Evolutionary conservation across 2,329 filamentous ascomycete species (phyloP), one percentile per base, ranked within the genome.

Genomic region (Ilyonectria destructans): DNA sequence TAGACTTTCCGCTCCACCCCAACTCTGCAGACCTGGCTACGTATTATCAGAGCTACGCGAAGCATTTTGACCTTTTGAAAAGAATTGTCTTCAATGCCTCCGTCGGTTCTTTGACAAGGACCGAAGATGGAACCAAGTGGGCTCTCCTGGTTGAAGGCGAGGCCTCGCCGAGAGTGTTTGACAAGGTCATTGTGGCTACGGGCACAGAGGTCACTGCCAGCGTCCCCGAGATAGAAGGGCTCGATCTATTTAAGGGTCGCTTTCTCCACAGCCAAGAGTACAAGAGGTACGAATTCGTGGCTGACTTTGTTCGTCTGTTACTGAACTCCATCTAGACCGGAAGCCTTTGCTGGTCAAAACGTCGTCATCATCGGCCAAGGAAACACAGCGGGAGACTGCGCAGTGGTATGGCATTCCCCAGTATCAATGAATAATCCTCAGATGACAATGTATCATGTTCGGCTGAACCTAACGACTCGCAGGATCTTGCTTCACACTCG

Each of bases 301-400:
- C n/a, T 12, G 9, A 1, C 12, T 35, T n/a, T 6, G 8, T 1
- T 19, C 15, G 40, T n/a, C n/a, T 1, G 1, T 10, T 12, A 10
- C 59, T 65, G 15, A 57, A 23, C 33, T 29, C 5, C n/a, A 9
- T 3, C 7, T 17, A 77, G 73, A 4, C 58, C 71, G 1, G 62
- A 69, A n/a, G 58, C 68, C 6, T 74, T 70, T 40, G 51, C 62
- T 6, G 72, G 63, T 4, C 72, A 74, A 54, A 77, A 66, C 9
- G 73, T 77, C 2, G 40, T 78, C 5, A 69, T 78, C 6, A 58
- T 78, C 4, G 76, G 76, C 6, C 71, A 76, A 48, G 77, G 76
- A 3, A 78, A 77, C 48, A 75, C 77, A 1, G 73, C 74, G 4
- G 68, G 62, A 29, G 77, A 78, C 37, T 71, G 69, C 13, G 74